Conservation (phyloP, 73 alveolate species). For the Breviolum minutum region DNA sequence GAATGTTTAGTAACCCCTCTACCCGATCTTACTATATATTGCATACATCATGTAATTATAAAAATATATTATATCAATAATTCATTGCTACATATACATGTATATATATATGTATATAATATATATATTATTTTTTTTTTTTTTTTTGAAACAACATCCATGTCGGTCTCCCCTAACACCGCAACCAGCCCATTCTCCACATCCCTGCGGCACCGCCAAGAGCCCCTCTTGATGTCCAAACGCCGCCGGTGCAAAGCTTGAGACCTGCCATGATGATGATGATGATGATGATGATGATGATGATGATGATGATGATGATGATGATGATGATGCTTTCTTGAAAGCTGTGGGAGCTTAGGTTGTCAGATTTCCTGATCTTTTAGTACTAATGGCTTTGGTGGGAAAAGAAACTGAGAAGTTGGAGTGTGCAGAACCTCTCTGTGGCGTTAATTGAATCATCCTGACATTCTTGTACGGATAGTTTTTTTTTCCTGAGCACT, state of each 20-base stretch:
- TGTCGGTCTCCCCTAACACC: background rate
- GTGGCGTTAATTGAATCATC: too few relatives aligned
- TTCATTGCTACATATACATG: too few relatives aligned
- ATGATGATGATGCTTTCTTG: background rate
- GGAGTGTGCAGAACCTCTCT: too few relatives aligned
- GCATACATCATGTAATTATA: background rate
- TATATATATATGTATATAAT: too few relatives aligned
- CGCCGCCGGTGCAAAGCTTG: background rate
- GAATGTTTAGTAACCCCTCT: too few relatives aligned
- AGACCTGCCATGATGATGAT: background rate
- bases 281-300: background rate
- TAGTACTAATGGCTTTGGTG: too few relatives aligned
- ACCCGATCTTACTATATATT: too few relatives aligned
- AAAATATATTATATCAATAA: background rate
- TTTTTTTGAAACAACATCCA: background rate
- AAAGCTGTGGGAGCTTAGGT: too few relatives aligned
- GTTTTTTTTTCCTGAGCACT: too few relatives aligned
- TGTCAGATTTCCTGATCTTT: too few relatives aligned
- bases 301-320: background rate
- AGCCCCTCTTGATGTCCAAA: conserved; percentile 10
- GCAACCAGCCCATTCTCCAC: background rate
- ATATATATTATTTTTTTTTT: background rate
- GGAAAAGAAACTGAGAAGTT: too few relatives aligned
- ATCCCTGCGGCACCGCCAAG: background rate
- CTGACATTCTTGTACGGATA: too few relatives aligned